phyloP scores from a whole-genome alignment of 768 basidiomycete genomes.

The Boletus fagicola region DNA sequence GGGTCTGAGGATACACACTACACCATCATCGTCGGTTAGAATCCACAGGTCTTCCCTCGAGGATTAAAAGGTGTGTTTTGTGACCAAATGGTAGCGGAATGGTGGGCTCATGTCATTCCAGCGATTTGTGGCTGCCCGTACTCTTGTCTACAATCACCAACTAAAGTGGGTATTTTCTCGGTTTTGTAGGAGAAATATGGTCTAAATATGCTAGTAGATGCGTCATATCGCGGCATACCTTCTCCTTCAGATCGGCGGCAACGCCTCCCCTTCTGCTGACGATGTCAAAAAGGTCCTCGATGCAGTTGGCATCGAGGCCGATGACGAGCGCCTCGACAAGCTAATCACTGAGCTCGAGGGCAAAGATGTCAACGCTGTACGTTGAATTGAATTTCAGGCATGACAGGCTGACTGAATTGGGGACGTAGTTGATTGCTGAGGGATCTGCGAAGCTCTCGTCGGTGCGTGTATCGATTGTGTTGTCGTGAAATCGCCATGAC shows the following conservation, averaged over 20 bases:
- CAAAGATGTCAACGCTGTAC: conserved; percentile 81
- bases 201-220: conserved; percentile 51
- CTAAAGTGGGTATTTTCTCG: conserved; percentile 42
- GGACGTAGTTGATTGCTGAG: conserved; percentile 77
- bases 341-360: conserved; percentile 88
- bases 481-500: conserved; percentile 6
- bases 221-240: conserved; percentile 95
- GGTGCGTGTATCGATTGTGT: conserved; percentile 45
- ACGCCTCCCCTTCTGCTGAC: conserved; percentile 76
- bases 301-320: conserved; percentile 85
- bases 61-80: conserved; percentile 72
- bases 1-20: conserved; percentile 4
- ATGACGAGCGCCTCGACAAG: conserved; percentile 74
- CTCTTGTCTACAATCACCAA: conserved; percentile 32
- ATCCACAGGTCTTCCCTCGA: conserved; percentile 89
- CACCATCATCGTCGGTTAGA: conserved; percentile 67
- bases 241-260: conserved; percentile 93
- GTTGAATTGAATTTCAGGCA: conserved; percentile 21
- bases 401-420: background rate
- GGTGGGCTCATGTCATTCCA: conserved; percentile 30
- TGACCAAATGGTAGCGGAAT: background rate
- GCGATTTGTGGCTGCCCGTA: conserved; percentile 93
- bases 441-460: conserved; percentile 94
- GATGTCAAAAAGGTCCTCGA: conserved; percentile 88
- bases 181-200: background rate